These are phyloP conservation scores for Microdochium nivale DNA, from an alignment of 2,329 filamentous ascomycete species.

Conservation along the genomic window DNA sequence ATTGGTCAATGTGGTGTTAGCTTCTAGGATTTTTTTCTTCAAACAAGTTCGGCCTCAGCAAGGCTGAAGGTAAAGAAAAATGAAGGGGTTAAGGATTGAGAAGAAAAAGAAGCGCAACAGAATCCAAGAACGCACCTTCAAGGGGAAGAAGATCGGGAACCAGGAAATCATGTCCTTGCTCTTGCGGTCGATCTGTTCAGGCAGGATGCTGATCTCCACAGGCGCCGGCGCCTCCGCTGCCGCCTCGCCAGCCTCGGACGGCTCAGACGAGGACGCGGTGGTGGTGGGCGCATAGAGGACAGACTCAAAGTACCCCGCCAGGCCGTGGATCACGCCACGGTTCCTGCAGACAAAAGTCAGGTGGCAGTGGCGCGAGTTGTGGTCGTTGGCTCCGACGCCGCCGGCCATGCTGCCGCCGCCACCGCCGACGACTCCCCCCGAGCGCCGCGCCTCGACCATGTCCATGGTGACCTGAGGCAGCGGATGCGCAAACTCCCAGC, in stretches of 20 bases:
- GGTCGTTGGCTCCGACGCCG: conserved; percentile 77
- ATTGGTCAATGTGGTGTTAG: conserved; percentile 4
- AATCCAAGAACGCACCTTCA: conserved; percentile 57
- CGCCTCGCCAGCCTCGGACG: conserved; percentile 17
- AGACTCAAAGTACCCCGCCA: conserved; percentile 93
- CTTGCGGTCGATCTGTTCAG: conserved; percentile 84
- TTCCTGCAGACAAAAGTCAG: conserved; percentile 70
- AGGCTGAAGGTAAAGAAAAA: conserved; percentile 1
- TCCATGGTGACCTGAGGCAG: conserved; percentile 51
- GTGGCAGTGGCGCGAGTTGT: conserved; percentile 76
- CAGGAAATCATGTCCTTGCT: conserved; percentile 98
- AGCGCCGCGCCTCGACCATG: conserved; percentile 45
- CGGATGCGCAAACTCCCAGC: conserved; percentile 76
- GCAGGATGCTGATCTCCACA: conserved; percentile 86
- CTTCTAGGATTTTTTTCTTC: not conserved
- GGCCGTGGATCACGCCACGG: conserved; percentile 78
- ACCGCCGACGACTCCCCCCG: conserved; percentile 56
- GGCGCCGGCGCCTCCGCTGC: conserved; percentile 29
- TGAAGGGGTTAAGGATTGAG: not conserved
- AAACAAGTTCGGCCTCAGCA: no score
- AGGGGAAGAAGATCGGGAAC: conserved; percentile 97
- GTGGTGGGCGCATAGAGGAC: conserved; percentile 64
- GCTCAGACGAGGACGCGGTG: conserved; percentile 5
- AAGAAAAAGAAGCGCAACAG: not conserved
- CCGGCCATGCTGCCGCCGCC: conserved; percentile 67